phyloP scores from a whole-genome alignment of 805 yeast species.

The Suhomyces xylopsoci region DNA sequence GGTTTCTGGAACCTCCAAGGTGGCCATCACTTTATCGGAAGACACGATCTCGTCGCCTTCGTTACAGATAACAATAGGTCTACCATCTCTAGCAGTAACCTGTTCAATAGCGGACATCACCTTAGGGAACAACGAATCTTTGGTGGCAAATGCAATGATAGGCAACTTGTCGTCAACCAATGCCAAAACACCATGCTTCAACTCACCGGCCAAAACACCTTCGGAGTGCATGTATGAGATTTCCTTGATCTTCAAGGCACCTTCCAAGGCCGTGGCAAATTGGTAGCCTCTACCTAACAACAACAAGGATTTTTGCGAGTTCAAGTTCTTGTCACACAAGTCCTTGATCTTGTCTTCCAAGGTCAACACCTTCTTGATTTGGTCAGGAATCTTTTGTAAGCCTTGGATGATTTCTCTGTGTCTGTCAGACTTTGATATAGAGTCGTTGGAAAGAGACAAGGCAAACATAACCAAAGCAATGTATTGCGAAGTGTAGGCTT shows the following conservation, averaged over 20 bases:
- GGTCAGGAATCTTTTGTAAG: slow-evolving; percentile 76
- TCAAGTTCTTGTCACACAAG: slow-evolving; percentile 69
- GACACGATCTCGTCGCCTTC: slow-evolving; percentile 67
- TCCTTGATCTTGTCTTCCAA: slow-evolving; percentile 72
- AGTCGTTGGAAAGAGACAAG: slow-evolving; percentile 88
- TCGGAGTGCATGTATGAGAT: slow-evolving; percentile 98
- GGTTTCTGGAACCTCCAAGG: slow-evolving; percentile 88
- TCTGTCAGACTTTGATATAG: slow-evolving; percentile 71
- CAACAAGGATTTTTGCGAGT: slow-evolving; percentile 80
- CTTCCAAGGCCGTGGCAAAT: slow-evolving; percentile 95
- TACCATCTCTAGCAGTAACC: slow-evolving; percentile 95
- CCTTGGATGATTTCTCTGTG: slow-evolving; percentile 86
- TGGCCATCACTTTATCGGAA: slow-evolving; percentile 56
- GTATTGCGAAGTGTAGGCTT: slow-evolving; percentile 97
- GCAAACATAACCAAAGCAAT: slow-evolving; percentile 98
- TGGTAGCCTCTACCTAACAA: slow-evolving; percentile 97
- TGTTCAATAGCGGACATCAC: slow-evolving; percentile 94
- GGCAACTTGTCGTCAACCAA: slow-evolving; percentile 93
- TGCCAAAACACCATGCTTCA: slow-evolving; percentile 97
- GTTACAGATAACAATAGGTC: slow-evolving; percentile 90
- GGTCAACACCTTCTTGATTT: slow-evolving; percentile 72
- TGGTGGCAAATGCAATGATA: slow-evolving; percentile 91
- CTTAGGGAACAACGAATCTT: slow-evolving; percentile 94
- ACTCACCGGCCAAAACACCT: slow-evolving; percentile 98
- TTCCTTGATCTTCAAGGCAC: slow-evolving; percentile 97